Base-by-base conservation (phyloP, 2,329 filamentous ascomycete species). In the Seiridium unicorne region DNA sequence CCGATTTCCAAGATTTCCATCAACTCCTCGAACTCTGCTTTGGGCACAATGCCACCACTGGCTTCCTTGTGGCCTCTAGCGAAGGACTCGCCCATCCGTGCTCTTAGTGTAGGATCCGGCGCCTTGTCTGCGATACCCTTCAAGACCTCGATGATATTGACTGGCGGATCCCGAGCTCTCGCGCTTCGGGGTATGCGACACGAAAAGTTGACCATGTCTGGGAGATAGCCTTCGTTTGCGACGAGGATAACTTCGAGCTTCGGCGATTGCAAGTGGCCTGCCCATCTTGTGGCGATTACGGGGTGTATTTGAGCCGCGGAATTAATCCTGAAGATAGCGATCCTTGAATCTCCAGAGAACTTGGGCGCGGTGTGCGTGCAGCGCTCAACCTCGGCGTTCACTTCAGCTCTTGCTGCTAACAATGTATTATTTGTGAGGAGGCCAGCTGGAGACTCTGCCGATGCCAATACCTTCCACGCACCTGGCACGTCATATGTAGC, bases 51-150 rank as follows among this genome's bases (percentile, higher is more conserved):
- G 0, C 88, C 88, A 1, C 88, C 88, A 53, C 84, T 88, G 0
- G 87, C 88, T 67, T 89, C 86, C 61, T 86, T 88, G 63, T 90
- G 88, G 0, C 88, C 88, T 57, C 83, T 78, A 0, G 87, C 88
- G 67, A 90, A 90, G 34, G 81, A 86, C 53, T 86, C 81, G 0
- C 88, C 87, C 9, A 89, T 67, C 11, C 86, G 72, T 58, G 82
- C 76, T 3, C 72, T 66, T 58, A 78, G 62, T 4, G 73, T 77
- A 38, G 72, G 67, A 40, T 76, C 74, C 9, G 73, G 72, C 18
- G 75, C 76, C 13, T 66, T 68, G 42, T 74, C 74, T 36, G 84
- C 87, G 48, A 85, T 80, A 1, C 70, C 76, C 65, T 79, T 78
- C 34, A 90, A 66, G 2, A 79, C 80, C 65, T 83, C 78, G 57